Conservation (phyloP, 495 filamentous ascomycete species). For the Durotheca rogersii region DNA sequence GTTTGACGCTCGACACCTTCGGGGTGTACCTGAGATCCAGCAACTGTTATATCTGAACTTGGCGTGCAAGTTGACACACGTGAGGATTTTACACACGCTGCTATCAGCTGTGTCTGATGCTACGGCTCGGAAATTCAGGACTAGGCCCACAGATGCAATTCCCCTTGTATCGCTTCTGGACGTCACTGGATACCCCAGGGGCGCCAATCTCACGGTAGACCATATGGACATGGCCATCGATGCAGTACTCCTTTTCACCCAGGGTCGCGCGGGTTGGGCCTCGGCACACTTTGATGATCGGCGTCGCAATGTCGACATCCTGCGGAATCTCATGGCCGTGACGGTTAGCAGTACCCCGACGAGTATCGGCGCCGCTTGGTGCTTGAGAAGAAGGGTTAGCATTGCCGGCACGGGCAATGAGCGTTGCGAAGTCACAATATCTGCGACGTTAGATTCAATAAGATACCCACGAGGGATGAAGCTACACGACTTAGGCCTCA, state of each 20-base stretch:
- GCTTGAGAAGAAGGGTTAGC: background rate
- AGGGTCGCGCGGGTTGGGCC: background rate
- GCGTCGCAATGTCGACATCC: background rate
- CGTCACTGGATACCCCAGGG: background rate
- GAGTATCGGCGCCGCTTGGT: background rate
- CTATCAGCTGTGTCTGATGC: background rate
- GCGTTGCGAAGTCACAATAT: background rate
- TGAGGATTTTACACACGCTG: conserved; percentile 1
- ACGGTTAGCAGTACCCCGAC: background rate
- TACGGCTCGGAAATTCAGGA: background rate
- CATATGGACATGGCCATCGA: background rate
- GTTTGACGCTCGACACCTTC: background rate
- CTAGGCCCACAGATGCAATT: background rate
- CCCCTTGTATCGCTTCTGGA: background rate
- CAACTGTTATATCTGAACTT: background rate
- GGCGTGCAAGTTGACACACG: conserved; percentile 1
- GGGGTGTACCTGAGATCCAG: background rate
- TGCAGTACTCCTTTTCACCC: background rate
- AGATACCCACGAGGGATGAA: too few relatives aligned
- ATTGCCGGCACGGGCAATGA: background rate
- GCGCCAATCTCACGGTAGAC: background rate
- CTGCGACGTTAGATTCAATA: too few relatives aligned
- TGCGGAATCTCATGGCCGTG: background rate
- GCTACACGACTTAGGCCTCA: too few relatives aligned
- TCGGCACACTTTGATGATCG: background rate